These are phyloP conservation scores for Populus deltoides DNA, from an alignment of 345 rosid genomes.

Conservation along the genomic window DNA sequence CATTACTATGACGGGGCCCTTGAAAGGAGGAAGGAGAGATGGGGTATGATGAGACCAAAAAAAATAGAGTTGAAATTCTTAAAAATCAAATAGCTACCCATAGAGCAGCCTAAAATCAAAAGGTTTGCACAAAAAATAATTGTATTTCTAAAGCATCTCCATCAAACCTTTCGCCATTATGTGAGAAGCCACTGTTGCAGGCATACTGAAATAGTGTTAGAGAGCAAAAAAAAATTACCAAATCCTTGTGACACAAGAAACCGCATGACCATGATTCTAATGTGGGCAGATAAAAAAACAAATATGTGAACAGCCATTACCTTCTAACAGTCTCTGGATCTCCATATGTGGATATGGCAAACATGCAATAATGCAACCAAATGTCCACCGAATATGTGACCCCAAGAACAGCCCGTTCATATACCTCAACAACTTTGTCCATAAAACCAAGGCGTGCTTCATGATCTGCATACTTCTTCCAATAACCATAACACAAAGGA, in stretches of 20 bases:
- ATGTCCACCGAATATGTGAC: conserved; percentile 98
- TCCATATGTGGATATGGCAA: conserved; percentile 77
- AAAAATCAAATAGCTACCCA: conserved; percentile 33
- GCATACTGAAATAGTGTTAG: conserved; percentile 69
- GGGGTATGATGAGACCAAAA: conserved; percentile 23
- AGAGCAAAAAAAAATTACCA: conserved; percentile 39
- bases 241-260: conserved; percentile 34
- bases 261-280: conserved; percentile 28
- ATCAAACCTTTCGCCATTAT: conserved; percentile 63
- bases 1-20: conserved; percentile 34
- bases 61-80: conserved; percentile 24
- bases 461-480: conserved; percentile 98
- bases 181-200: conserved; percentile 68
- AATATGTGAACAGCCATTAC: conserved; percentile 41
- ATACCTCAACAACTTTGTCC: conserved; percentile 96
- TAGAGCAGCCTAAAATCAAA: conserved; percentile 30
- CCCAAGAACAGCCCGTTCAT: conserved; percentile 84
- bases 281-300: conserved; percentile 26
- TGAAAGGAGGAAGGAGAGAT: conserved; percentile 25
- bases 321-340: conserved; percentile 95
- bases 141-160: conserved; percentile 49
- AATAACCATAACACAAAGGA: conserved; percentile 95
- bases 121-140: conserved; percentile 35
- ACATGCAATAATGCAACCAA: conserved; percentile 87
- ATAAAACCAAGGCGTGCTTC: conserved; percentile 80